These are phyloP conservation scores for Cercophora sp. DNA, from an alignment of 495 filamentous ascomycete genomes.

Conservation along the genomic window DNA sequence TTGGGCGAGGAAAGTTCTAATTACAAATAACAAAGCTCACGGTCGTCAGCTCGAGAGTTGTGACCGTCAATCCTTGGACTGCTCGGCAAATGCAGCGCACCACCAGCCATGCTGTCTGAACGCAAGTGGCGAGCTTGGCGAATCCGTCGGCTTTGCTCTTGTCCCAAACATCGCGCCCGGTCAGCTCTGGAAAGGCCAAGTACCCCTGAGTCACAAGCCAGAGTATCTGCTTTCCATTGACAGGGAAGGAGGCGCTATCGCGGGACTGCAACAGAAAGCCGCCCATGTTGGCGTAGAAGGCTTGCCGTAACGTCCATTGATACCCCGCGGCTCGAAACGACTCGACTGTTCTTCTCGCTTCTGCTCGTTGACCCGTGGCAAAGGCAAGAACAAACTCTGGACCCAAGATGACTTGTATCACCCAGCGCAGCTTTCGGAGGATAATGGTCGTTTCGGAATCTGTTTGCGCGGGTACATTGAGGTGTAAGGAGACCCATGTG, in stretches of 20 bases:
- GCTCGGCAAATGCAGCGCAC: conserved; percentile 9
- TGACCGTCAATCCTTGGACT: conserved; percentile 6
- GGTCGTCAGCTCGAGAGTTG: conserved; percentile 16
- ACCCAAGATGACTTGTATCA: conserved; percentile 23
- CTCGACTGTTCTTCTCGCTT: conserved; percentile 7
- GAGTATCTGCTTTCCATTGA: conserved; percentile 33
- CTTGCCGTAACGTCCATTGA: conserved; percentile 34
- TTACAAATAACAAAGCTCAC: conserved; percentile 13
- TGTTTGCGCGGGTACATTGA: conserved; percentile 29
- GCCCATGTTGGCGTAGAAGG: conserved; percentile 39
- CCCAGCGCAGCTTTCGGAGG: conserved; percentile 24
- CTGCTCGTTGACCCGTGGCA: conserved; percentile 10
- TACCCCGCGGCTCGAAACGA: conserved; percentile 18
- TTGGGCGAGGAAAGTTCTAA: too few species aligned
- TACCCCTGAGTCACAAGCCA: conserved; percentile 26
- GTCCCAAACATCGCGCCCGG: conserved; percentile 5
- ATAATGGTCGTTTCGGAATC: conserved; percentile 17
- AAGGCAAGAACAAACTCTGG: conserved; percentile 29
- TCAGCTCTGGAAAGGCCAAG: conserved; percentile 8
- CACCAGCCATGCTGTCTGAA: conserved; percentile 13
- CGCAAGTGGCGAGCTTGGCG: conserved; percentile 2
- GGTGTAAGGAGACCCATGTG: conserved; percentile 23
- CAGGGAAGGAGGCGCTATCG: conserved; percentile 25
- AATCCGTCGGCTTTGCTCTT: conserved; percentile 15
- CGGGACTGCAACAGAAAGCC: conserved; percentile 26